Evolutionary conservation across 129 eudicot genomes (phyloP).

Genomic region (Ambrosia trifida): DNA sequence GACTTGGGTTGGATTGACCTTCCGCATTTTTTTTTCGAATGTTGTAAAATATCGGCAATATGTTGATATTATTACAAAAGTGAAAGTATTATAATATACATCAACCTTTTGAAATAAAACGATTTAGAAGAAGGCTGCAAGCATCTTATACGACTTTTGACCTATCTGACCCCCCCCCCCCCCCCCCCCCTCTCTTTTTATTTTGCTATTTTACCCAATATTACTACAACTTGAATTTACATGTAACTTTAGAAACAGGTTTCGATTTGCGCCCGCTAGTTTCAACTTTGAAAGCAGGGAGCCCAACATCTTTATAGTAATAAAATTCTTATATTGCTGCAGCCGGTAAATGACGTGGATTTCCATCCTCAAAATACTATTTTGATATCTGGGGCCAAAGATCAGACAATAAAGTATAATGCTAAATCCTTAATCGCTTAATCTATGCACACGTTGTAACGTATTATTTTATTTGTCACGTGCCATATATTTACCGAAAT

Average conservation of each 20-base stretch:
- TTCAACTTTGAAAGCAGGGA: conserved; percentile 7
- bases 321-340: conserved; percentile 42
- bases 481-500: conserved; percentile 25
- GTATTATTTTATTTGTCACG: conserved; percentile 10
- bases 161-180: background rate
- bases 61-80: background rate
- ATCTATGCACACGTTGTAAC: background rate
- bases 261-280: background rate
- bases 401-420: conserved; percentile 77
- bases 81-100: background rate
- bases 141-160: background rate
- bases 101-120: background rate
- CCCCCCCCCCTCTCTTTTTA: too few species aligned
- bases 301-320: conserved; percentile 1
- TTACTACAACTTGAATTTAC: background rate
- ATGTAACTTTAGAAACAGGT: background rate
- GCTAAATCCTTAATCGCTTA: background rate
- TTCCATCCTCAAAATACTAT: conserved; percentile 85
- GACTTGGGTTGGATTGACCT: too few species aligned
- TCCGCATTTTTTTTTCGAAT: background rate
- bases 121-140: background rate
- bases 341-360: conserved; percentile 93
- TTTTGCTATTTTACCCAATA: conserved; percentile 6
- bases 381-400: conserved; percentile 87
- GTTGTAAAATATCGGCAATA: background rate